Conservation (phyloP, 2,329 filamentous ascomycete genomes). For the Colletotrichum sp. region DNA sequence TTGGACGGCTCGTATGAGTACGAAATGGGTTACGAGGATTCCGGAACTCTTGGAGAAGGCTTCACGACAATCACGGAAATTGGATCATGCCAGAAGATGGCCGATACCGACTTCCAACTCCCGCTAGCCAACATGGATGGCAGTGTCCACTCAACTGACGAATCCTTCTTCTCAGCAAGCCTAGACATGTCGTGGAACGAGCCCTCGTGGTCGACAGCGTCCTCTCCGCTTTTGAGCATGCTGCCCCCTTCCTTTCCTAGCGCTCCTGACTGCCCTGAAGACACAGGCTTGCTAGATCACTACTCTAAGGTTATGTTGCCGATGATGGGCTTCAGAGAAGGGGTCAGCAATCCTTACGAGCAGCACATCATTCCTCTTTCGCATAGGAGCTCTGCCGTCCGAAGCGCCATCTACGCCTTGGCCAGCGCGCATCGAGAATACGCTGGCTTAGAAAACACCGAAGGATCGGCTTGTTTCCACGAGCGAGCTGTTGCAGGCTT, state of each 20-base stretch:
- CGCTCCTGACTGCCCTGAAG: neutral
- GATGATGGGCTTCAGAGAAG: conserved; percentile 10
- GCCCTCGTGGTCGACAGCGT: neutral
- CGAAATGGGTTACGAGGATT: neutral
- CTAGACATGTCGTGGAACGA: conserved; percentile 9
- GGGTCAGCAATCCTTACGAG: neutral
- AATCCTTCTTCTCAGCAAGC: neutral
- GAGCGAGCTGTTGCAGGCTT: conserved; percentile 10
- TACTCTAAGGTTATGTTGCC: conserved; percentile 6
- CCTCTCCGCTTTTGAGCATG: neutral
- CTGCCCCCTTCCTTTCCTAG: neutral
- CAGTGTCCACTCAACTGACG: neutral
- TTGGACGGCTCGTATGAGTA: neutral
- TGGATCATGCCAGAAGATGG: neutral
- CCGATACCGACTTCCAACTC: neutral
- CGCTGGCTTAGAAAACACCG: neutral
- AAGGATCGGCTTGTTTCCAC: conserved; percentile 12
- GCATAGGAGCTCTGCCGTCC: conserved; percentile 13
- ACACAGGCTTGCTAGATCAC: conserved; percentile 14
- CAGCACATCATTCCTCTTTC: conserved; percentile 9
- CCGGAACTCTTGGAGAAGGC: neutral
- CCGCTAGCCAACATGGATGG: neutral
- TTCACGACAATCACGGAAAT: neutral
- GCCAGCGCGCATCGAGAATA: conserved; percentile 19
- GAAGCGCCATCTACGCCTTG: conserved; percentile 17